A percentile compares a stretch with the other conserved stretches of the same genome.
phyloP scores from a whole-genome alignment of 2,329 filamentous ascomycete species.

The Penicillium griseofulvum region DNA sequence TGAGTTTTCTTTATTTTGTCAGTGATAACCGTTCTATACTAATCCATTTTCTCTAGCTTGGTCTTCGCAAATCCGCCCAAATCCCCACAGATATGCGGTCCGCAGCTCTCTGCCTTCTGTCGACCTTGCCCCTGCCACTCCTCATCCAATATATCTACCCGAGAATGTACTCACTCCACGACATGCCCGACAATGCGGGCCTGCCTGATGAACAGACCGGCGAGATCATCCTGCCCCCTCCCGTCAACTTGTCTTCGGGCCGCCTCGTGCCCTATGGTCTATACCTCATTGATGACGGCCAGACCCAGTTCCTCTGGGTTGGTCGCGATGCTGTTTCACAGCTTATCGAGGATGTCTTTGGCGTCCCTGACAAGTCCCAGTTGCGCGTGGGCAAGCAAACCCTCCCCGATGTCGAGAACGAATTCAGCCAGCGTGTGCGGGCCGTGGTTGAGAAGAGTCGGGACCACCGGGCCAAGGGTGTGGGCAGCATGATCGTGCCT shows the following conservation, averaged over 20 bases:
- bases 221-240: conserved; percentile 81
- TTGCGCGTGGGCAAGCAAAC: conserved; percentile 88
- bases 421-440: conserved; percentile 93
- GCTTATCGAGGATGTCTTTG: conserved; percentile 85
- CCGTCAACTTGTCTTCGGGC: conserved; percentile 83
- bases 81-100: conserved; percentile 93
- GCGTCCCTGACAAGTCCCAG: conserved; percentile 75
- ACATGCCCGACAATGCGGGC: conserved; percentile 94
- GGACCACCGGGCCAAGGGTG: conserved; percentile 80
- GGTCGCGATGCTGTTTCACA: conserved; percentile 90
- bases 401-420: conserved; percentile 83
- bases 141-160: conserved; percentile 92
- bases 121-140: conserved; percentile 84
- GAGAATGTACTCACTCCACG: conserved; percentile 79
- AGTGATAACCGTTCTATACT: conserved; percentile 17
- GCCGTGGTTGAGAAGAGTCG: conserved; percentile 88
- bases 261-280: conserved; percentile 84
- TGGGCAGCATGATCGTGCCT: conserved; percentile 88
- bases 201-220: conserved; percentile 80
- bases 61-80: conserved; percentile 85
- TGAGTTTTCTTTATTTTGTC: conserved; percentile 46
- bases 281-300: conserved; percentile 94
- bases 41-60: conserved; percentile 49
- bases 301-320: conserved; percentile 97
- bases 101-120: conserved; percentile 88